Conservation (phyloP, 2,329 filamentous ascomycete genomes). For the Dendryphion nanum region DNA sequence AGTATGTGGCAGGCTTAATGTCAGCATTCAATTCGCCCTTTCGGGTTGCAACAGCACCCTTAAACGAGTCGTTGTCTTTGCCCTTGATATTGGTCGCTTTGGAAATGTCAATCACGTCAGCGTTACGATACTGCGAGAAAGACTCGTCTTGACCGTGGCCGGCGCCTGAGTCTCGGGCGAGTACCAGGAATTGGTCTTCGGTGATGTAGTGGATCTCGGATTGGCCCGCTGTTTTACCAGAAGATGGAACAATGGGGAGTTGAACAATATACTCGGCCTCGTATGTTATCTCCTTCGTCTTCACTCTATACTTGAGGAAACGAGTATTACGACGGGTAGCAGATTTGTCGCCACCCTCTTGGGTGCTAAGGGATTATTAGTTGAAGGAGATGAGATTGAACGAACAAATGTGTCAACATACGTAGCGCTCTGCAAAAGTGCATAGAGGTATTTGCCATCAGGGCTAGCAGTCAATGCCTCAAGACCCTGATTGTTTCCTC, state of each 20-base stretch:
- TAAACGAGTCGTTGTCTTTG: slow-evolving; percentile 30
- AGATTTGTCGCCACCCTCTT: slow-evolving; percentile 54
- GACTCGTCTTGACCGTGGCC: slow-evolving; percentile 58
- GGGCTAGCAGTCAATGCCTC: slow-evolving; percentile 65
- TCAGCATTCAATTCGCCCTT: slow-evolving; percentile 54
- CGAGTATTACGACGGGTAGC: slow-evolving; percentile 58
- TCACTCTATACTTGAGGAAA: slow-evolving; percentile 64
- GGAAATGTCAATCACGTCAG: slow-evolving; percentile 67
- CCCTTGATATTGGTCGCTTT: slow-evolving; percentile 61
- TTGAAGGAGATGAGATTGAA: slow-evolving; percentile 40
- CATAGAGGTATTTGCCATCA: slow-evolving; percentile 63
- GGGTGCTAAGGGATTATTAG: slow-evolving; percentile 12
- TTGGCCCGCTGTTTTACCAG: slow-evolving; percentile 60
- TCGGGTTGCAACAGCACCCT: slow-evolving; percentile 46
- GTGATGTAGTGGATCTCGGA: slow-evolving; percentile 67
- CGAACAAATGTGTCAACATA: slow-evolving; percentile 28
- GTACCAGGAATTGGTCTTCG: slow-evolving; percentile 63
- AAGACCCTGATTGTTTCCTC: slow-evolving; percentile 73
- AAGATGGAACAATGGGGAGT: slow-evolving; percentile 57
- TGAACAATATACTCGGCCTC: slow-evolving; percentile 65
- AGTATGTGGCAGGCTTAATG: slow-evolving; percentile 61
- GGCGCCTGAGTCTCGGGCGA: slow-evolving; percentile 61
- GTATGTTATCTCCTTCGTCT: slow-evolving; percentile 46
- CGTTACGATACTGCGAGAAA: slow-evolving; percentile 63
- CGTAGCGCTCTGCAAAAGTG: slow-evolving; percentile 64